Percentiles rank a stretch among this genome's conserved stretches.
phyloP scores from a whole-genome alignment of 2,329 filamentous ascomycete species.

The Xylariomycetidae sp. region DNA sequence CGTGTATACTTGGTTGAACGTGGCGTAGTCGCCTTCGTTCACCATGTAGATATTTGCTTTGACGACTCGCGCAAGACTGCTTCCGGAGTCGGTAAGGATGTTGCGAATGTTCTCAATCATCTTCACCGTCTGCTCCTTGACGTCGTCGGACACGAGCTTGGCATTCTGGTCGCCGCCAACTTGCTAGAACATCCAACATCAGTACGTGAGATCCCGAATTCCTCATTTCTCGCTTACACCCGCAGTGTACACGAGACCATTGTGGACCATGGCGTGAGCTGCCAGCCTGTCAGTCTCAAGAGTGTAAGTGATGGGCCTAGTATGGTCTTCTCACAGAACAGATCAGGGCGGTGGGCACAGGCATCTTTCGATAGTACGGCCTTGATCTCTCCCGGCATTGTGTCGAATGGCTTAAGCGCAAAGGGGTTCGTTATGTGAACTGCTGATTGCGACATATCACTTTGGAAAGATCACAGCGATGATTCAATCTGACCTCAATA shows the following conservation, averaged over 20 bases:
- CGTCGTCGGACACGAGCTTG: background rate
- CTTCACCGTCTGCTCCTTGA: background rate
- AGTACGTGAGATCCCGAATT: background rate
- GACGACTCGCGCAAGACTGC: background rate
- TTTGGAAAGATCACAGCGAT: no score
- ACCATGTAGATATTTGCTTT: conserved; percentile 1
- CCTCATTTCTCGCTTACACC: background rate
- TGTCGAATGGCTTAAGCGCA: no score
- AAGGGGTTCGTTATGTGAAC: no score
- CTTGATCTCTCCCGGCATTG: background rate
- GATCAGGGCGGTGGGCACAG: background rate
- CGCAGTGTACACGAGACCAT: background rate
- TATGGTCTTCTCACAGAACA: no score
- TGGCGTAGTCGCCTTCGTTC: background rate
- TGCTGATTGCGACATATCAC: no score
- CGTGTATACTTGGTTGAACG: conserved; percentile 1
- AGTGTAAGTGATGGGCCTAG: no score
- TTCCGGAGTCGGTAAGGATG: background rate
- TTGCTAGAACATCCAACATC: background rate
- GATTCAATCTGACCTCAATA: no score
- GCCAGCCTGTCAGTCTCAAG: no score
- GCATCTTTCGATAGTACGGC: background rate
- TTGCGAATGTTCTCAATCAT: background rate
- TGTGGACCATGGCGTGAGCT: background rate
- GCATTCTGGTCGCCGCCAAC: background rate